phyloP scores from a whole-genome alignment of 225 moss, liverwort and hornwort genomes.

The Bryoerythrophyllum caledonicum region DNA sequence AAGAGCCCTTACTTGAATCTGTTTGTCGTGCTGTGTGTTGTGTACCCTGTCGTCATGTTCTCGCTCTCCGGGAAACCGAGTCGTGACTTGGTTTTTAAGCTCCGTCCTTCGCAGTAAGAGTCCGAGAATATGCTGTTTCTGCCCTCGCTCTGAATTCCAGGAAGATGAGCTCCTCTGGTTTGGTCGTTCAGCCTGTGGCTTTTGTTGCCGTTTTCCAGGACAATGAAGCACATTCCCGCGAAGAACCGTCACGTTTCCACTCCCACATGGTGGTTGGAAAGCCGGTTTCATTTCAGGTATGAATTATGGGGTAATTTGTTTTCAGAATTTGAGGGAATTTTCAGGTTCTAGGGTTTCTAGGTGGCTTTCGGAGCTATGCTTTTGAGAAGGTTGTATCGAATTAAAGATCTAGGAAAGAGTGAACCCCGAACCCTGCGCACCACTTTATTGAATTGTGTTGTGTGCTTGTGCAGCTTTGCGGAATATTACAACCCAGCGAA shows the following conservation, averaged over 20 bases:
- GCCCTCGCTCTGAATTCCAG: not conserved
- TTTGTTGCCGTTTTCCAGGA: conserved; percentile 37
- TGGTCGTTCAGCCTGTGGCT: not conserved
- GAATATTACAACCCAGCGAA: conserved; percentile 74
- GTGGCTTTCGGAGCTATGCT: no score
- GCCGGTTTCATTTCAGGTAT: conserved; percentile 91
- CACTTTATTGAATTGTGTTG: not conserved
- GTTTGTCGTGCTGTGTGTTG: conserved; percentile 37
- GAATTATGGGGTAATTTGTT: not conserved
- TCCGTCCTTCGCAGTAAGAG: conserved; percentile 43
- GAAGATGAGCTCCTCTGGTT: not conserved
- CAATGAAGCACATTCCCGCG: conserved; percentile 62
- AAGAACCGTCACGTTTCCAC: conserved; percentile 69
- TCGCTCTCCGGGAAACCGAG: conserved; percentile 25
- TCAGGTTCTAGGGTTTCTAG: not conserved
- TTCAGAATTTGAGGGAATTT: not conserved
- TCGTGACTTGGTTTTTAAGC: conserved; percentile 5
- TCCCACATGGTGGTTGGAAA: conserved; percentile 97
- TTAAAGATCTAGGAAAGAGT: no score
- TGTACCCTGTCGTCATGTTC: conserved; percentile 44
- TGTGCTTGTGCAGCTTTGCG: conserved; percentile 62
- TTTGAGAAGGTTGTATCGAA: no score
- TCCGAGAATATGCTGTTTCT: conserved; percentile 1
- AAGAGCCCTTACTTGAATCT: conserved; percentile 28
- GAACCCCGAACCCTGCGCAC: no score